A percentile compares a stretch with the other conserved stretches of the same genome.
Evolutionary conservation across 78 protist genomes (phyloP).

Genomic region (Guillardia theta): DNA sequence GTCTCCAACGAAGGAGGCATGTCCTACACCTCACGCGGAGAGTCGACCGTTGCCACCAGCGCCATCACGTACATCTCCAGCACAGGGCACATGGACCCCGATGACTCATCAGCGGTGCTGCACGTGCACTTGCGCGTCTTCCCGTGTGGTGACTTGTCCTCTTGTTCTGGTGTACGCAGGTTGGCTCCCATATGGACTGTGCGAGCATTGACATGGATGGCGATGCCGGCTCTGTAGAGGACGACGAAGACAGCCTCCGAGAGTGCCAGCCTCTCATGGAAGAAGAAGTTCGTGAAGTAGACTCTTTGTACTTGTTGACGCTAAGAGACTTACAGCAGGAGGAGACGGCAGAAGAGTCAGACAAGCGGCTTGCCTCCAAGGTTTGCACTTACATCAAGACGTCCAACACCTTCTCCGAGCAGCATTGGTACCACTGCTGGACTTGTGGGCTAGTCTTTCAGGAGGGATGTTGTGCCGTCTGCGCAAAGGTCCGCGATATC

Average conservation of each 20-base stretch:
- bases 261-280: slow-evolving; percentile 11
- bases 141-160: no score
- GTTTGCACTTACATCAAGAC: slow-evolving; percentile 53
- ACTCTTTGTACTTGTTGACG: no score
- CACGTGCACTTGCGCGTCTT: no score
- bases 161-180: no score
- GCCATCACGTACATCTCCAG: slow-evolving; percentile 31
- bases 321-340: no score
- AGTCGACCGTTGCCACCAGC: slow-evolving; percentile 5
- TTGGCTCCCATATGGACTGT: slow-evolving; percentile 2
- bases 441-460: slow-evolving; percentile 70
- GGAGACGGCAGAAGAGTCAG: no score
- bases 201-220: slow-evolving; percentile 23
- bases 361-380: background rate
- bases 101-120: background rate
- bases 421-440: slow-evolving; percentile 83
- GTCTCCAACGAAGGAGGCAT: background rate
- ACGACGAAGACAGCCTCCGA: background rate
- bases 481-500: slow-evolving; percentile 74
- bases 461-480: slow-evolving; percentile 81
- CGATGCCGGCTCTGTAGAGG: background rate
- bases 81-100: slow-evolving; percentile 33
- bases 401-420: slow-evolving; percentile 45
- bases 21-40: slow-evolving; percentile 18
- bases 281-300: no score